A percentile compares a stretch with the other conserved stretches of the same genome.
Evolutionary conservation across 1,139 yeast species (phyloP).

Genomic region (Citeromyces hawaiiensis): DNA sequence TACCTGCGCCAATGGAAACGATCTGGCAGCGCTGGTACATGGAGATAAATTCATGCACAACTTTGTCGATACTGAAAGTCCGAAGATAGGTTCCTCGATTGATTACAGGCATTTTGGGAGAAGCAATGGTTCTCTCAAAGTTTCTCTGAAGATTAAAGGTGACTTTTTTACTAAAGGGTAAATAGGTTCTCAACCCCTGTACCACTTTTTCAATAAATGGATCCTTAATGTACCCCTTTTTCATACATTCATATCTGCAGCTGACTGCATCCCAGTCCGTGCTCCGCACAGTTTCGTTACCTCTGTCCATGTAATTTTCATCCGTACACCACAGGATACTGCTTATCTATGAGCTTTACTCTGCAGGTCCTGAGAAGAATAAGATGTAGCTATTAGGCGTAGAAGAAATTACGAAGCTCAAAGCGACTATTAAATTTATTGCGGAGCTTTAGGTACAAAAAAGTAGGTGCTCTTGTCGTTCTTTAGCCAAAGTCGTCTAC

Average conservation of each 20-base stretch:
- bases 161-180: neutral
- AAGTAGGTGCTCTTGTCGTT: no score
- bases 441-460: no score
- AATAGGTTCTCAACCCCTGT: neutral
- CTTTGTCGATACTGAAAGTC: conserved; percentile 43
- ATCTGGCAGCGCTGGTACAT: conserved; percentile 35
- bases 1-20: conserved; percentile 87
- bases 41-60: conserved; percentile 35
- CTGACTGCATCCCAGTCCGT: conserved; percentile 1
- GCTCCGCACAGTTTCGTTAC: neutral
- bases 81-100: conserved; percentile 75
- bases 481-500: no score
- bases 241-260: neutral
- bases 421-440: no score
- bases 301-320: neutral
- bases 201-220: neutral
- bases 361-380: no score
- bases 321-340: no score
- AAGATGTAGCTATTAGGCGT: no score
- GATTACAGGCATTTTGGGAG: conserved; percentile 61
- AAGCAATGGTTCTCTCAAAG: neutral
- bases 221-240: conserved; percentile 1
- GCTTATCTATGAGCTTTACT: no score
- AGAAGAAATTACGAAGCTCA: no score
- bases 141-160: neutral